Percentiles rank a stretch among this genome's conserved stretches.
These are phyloP conservation scores for Bertia moriformis DNA, from an alignment of 2,329 filamentous ascomycete species.

Conservation along the genomic window DNA sequence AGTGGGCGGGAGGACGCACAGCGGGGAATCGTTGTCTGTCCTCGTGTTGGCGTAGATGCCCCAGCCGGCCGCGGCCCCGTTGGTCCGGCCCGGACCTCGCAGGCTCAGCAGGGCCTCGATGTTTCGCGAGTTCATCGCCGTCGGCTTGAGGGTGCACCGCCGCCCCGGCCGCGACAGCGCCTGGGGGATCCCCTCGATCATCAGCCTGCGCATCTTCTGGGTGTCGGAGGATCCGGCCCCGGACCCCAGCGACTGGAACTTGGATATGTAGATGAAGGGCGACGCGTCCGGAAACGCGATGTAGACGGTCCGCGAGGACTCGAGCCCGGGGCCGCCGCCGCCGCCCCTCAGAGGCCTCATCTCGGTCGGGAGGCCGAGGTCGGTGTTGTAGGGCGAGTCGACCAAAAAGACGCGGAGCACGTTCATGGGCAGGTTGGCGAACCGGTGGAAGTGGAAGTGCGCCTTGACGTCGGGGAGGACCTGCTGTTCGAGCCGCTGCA, in stretches of 20 bases:
- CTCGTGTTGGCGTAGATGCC: conserved; percentile 59
- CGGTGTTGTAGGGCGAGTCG: conserved; percentile 65
- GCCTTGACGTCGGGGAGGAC: conserved; percentile 68
- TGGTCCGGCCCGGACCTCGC: conserved; percentile 55
- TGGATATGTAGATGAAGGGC: conserved; percentile 57
- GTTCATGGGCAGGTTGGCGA: conserved; percentile 51
- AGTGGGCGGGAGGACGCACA: conserved; percentile 18
- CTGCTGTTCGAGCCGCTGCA: conserved; percentile 61
- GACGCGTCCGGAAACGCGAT: conserved; percentile 71
- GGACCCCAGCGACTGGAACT: conserved; percentile 26
- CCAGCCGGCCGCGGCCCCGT: conserved; percentile 65
- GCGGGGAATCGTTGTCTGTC: conserved; percentile 24
- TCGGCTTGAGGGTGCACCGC: conserved; percentile 55
- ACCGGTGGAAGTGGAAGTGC: conserved; percentile 68
- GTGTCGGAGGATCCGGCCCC: conserved; percentile 30
- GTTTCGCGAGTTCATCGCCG: conserved; percentile 57
- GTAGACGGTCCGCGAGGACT: conserved; percentile 59
- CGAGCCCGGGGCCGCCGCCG: conserved; percentile 23
- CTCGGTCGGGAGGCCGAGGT: conserved; percentile 24
- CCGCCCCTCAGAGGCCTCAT: too few relatives aligned
- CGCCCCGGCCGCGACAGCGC: conserved; percentile 63
- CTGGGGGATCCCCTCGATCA: conserved; percentile 68
- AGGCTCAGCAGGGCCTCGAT: conserved; percentile 55
- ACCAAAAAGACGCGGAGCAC: conserved; percentile 67
- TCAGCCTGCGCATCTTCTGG: conserved; percentile 52